Conservation (phyloP, 2,329 filamentous ascomycete species). For the Colletotrichum theobromicola region DNA sequence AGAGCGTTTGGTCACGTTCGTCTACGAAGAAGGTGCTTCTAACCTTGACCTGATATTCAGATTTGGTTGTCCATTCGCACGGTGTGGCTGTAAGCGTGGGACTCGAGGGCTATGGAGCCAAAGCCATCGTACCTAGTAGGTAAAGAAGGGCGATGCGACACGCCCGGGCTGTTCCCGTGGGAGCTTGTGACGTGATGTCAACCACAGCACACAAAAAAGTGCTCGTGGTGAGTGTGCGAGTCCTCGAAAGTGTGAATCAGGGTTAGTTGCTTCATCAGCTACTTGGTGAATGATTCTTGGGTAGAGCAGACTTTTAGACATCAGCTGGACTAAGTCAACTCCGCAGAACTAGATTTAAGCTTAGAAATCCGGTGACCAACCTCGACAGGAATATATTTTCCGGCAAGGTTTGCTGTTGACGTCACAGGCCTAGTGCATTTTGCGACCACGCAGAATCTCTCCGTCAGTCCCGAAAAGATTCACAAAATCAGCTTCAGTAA, state of each 20-base stretch:
- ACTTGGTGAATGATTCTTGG: no score
- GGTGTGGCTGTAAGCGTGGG: not conserved
- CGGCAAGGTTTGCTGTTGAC: not conserved
- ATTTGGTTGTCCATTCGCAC: not conserved
- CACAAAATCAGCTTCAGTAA: no score
- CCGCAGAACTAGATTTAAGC: not conserved
- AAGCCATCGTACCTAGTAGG: not conserved
- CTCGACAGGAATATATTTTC: not conserved
- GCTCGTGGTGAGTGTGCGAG: not conserved
- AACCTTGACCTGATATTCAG: not conserved
- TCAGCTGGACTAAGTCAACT: not conserved
- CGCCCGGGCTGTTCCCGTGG: not conserved
- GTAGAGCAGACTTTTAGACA: not conserved
- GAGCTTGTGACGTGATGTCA: not conserved
- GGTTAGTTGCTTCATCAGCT: no score
- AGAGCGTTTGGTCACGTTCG: rapidly evolving
- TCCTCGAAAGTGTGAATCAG: no score
- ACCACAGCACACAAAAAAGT: not conserved
- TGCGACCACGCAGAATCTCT: rapidly evolving
- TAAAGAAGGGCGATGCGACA: not conserved
- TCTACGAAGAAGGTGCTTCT: not conserved
- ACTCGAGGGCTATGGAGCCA: not conserved
- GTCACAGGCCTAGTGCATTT: not conserved
- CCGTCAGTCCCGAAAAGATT: no score
- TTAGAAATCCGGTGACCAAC: not conserved